Evolutionary conservation across 2,329 filamentous ascomycete genomes (phyloP).

Genomic region (Monosporascus sp.): DNA sequence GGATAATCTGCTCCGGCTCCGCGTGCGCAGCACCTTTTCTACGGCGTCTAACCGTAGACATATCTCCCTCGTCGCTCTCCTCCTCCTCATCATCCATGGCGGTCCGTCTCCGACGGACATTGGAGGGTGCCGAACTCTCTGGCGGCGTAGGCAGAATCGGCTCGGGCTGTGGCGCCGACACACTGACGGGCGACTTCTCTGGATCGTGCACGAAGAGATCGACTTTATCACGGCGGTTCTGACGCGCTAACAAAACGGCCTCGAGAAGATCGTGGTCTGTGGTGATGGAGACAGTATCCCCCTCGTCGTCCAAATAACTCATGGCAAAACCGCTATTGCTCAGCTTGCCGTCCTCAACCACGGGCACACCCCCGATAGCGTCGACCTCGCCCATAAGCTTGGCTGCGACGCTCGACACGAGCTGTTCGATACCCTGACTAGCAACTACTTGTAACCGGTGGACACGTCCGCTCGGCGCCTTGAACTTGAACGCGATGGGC

Average conservation of each 20-base stretch:
- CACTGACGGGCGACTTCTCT: constrained; percentile 73
- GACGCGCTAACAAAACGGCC: constrained; percentile 77
- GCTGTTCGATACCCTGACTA: constrained; percentile 71
- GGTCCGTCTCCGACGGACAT: constrained; percentile 45
- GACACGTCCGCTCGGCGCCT: constrained; percentile 89
- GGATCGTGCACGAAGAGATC: constrained; percentile 96
- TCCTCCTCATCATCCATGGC: constrained; percentile 44
- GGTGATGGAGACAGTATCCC: constrained; percentile 94
- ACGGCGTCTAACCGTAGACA: constrained; percentile 46
- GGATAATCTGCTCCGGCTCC: constrained; percentile 72
- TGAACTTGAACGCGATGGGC: constrained; percentile 98
- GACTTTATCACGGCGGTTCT: constrained; percentile 80
- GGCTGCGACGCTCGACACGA: constrained; percentile 69
- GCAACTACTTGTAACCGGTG: constrained; percentile 85
- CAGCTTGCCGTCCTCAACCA: constrained; percentile 73
- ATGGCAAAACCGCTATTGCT: constrained; percentile 78
- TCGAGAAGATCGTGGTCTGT: constrained; percentile 91
- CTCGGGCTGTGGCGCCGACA: constrained; percentile 46
- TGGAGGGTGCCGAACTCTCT: constrained; percentile 37
- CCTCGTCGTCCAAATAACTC: constrained; percentile 95
- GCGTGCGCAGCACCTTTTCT: constrained; percentile 39
- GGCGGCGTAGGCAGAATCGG: constrained; percentile 40
- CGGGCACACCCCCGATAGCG: constrained; percentile 73
- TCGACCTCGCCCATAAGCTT: constrained; percentile 86
- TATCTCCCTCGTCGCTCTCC: constrained; percentile 45